Base-by-base conservation (phyloP, 208 protist genomes). In the Phytomonas francai region DNA sequence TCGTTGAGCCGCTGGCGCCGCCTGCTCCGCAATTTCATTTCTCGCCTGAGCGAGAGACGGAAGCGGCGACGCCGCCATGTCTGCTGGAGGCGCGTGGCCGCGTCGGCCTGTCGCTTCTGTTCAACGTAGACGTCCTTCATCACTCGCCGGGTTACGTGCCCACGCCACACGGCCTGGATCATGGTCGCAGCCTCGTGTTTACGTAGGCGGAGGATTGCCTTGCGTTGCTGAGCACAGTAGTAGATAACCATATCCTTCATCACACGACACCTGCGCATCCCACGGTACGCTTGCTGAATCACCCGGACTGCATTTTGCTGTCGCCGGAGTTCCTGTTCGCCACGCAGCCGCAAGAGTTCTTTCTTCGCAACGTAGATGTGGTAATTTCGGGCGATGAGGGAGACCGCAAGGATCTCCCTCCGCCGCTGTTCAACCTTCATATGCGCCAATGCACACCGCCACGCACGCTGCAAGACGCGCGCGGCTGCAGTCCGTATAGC, bases 91-190 rank as follows among this genome's bases (percentile, higher is more conserved):
- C 65, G 71, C 6, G 59, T 25, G 1, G 81, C 88, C 25, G 75
- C 71, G 16, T 45, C 51, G 3, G 63, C 72, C 25, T 79, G 67
- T 14, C 27, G 59, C 33, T 63, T 63, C 29, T 78, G 69, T 27
- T 57, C 73, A 22, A 60, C 74, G n/a, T 63, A 54, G 49, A 84
- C 78, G 19, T 63, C 30, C 49, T 66, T 32, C 65, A 88, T 70
- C 56, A 64, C 79, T 36, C 68, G 70, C 64, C 92, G 77, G 57
- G 85, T 91, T 19, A 78, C 78, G 73, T 89, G 71, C 16, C 89
- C 92, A 62, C 87, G 80, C 89, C 92, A 97, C n/a, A 78, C 54
- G 3, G 89, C 70, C 72, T 97, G 92, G 31, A 97, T 84, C 67
- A 70, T 83, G 16, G 78, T 72, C 4, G 78, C 88, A 0, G 85